Conservation (phyloP, 108 stramenopile genomes). For the Cyclotella sp. region DNA sequence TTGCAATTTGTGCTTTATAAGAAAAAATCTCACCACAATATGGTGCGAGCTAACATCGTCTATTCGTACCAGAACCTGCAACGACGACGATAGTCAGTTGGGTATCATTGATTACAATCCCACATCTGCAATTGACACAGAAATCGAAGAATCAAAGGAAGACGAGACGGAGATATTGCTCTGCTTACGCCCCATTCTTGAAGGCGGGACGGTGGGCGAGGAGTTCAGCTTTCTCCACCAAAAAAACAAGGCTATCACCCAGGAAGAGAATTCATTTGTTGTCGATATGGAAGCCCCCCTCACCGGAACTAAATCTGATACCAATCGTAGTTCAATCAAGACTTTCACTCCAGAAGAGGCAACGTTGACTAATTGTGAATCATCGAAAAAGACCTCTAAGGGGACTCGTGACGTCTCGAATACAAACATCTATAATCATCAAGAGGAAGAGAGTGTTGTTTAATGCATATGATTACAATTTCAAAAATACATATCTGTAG, state of each 20-base stretch:
- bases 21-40: conserved; percentile 75
- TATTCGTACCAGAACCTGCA: conserved; percentile 56
- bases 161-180: conserved; percentile 71
- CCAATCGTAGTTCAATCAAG: too few relatives aligned
- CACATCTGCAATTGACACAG: conserved; percentile 9
- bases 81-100: conserved; percentile 56
- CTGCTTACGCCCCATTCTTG: conserved; percentile 80
- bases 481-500: too few relatives aligned
- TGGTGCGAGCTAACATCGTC: conserved; percentile 91
- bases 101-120: neutral
- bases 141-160: neutral
- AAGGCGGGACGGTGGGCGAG: conserved; percentile 69
- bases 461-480: too few relatives aligned
- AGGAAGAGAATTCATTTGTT: too few relatives aligned
- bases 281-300: too few relatives aligned
- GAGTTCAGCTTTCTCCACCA: conserved; percentile 48
- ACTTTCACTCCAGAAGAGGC: too few relatives aligned
- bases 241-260: neutral
- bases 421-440: too few relatives aligned
- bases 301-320: too few relatives aligned
- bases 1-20: conserved; percentile 76
- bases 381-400: too few relatives aligned
- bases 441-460: too few relatives aligned
- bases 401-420: too few relatives aligned
- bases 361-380: too few relatives aligned